phyloP scores from a whole-genome alignment of 1,284 basidiomycete genomes.

The Trametes versicolor region DNA sequence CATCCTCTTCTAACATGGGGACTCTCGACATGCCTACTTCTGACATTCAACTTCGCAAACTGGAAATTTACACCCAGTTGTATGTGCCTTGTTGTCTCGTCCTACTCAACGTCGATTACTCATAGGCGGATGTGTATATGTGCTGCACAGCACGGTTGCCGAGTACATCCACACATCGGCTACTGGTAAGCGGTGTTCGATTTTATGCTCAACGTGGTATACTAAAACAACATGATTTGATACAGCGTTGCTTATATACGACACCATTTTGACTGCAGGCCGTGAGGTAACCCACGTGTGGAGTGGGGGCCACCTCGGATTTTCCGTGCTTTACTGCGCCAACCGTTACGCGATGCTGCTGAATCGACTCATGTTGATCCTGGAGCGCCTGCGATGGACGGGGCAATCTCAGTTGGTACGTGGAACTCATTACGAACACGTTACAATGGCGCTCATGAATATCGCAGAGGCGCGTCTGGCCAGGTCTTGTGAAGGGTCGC shows the following conservation, averaged over 20 bases:
- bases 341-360: slow-evolving; percentile 15
- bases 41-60: no score
- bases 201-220: background rate
- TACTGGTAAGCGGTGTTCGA: slow-evolving; percentile 17
- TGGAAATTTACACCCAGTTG: background rate
- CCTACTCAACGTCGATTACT: background rate
- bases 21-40: background rate
- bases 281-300: slow-evolving; percentile 15
- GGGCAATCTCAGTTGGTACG: slow-evolving; percentile 5
- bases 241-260: slow-evolving; percentile 20
- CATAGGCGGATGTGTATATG: background rate
- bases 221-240: no score
- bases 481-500: background rate
- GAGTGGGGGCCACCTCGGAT: slow-evolving; percentile 1
- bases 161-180: slow-evolving; percentile 23
- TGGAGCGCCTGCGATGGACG: slow-evolving; percentile 13
- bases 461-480: slow-evolving; percentile 8
- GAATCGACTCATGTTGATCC: slow-evolving; percentile 9
- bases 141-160: slow-evolving; percentile 8
- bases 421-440: background rate
- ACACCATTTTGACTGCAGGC: slow-evolving; percentile 5
- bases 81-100: background rate
- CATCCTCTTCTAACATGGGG: background rate
- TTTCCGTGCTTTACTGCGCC: slow-evolving; percentile 11
- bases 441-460: background rate